phyloP scores from a whole-genome alignment of 139 green algal species.

The Micromonas commoda region DNA sequence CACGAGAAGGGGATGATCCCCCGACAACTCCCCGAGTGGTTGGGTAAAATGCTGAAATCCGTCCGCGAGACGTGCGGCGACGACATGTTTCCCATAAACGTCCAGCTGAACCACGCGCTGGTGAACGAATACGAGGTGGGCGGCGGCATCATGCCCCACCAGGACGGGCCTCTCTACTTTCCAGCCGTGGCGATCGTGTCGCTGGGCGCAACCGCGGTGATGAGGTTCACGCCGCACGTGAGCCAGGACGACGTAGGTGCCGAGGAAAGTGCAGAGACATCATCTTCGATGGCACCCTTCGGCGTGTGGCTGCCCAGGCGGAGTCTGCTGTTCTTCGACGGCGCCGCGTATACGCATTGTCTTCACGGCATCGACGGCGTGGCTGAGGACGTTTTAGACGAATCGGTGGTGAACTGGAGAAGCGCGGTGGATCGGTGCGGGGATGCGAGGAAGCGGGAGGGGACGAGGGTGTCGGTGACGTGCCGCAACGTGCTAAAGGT shows the following conservation, averaged over 20 bases:
- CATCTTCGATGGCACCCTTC: no score
- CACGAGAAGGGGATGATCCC: no score
- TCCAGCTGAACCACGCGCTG: slow-evolving; percentile 26
- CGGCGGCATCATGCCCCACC: slow-evolving; percentile 5
- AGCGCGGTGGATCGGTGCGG: no score
- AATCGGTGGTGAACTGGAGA: not conserved
- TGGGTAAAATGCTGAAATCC: no score
- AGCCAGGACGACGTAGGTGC: not conserved
- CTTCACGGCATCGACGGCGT: slow-evolving; percentile 24
- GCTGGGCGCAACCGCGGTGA: not conserved
- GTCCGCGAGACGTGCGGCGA: not conserved
- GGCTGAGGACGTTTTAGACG: not conserved
- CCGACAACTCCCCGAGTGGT: no score
- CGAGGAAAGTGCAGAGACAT: no score
- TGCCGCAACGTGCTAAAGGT: no score
- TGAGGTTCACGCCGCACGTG: slow-evolving; percentile 11
- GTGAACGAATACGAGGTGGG: slow-evolving; percentile 22
- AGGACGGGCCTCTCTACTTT: slow-evolving; percentile 24
- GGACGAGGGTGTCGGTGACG: no score
- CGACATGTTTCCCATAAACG: not conserved
- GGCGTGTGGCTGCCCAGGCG: not conserved
- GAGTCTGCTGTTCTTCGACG: slow-evolving; percentile 19
- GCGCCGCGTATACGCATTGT: slow-evolving; percentile 1
- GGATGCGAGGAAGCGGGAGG: no score
- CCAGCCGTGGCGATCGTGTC: slow-evolving; percentile 3